phyloP scores from a whole-genome alignment of 2,329 filamentous ascomycete genomes.

The Raffaelea ambrosiae region DNA sequence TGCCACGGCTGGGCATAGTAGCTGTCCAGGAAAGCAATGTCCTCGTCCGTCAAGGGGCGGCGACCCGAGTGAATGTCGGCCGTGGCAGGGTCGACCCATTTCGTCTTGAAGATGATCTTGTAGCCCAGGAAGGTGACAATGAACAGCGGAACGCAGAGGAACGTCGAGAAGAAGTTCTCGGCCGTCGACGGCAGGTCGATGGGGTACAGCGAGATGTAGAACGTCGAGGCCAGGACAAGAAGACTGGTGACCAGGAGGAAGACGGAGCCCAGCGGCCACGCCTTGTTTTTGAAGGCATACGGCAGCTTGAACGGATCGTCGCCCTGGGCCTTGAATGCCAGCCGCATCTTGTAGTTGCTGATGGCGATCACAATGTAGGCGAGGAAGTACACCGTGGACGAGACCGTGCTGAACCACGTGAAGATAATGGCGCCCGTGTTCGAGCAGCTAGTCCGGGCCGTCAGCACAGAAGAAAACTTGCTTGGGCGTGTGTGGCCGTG shows the following conservation, averaged over 20 bases:
- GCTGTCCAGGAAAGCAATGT: neutral
- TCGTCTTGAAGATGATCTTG: constrained; percentile 1
- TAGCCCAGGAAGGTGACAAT: neutral
- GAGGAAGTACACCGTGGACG: neutral
- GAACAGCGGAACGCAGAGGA: neutral
- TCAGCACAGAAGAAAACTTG: too few species aligned
- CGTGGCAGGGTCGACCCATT: neutral
- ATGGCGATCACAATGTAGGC: neutral
- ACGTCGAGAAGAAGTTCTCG: neutral
- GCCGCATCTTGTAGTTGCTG: neutral
- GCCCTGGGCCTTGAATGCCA: constrained; percentile 1
- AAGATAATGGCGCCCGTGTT: neutral
- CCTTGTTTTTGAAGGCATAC: neutral
- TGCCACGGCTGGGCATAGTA: neutral
- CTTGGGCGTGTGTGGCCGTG: too few species aligned
- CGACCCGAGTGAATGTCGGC: neutral
- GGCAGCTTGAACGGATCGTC: neutral
- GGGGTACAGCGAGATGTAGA: neutral
- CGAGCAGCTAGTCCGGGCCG: too few species aligned
- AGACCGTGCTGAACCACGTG: neutral
- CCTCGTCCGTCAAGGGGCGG: neutral
- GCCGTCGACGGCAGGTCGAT: neutral
- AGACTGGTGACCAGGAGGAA: neutral
- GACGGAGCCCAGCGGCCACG: neutral
- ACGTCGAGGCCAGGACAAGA: neutral